phyloP scores from a whole-genome alignment of 768 basidiomycete genomes.

The Xanthoconium stramineum region DNA sequence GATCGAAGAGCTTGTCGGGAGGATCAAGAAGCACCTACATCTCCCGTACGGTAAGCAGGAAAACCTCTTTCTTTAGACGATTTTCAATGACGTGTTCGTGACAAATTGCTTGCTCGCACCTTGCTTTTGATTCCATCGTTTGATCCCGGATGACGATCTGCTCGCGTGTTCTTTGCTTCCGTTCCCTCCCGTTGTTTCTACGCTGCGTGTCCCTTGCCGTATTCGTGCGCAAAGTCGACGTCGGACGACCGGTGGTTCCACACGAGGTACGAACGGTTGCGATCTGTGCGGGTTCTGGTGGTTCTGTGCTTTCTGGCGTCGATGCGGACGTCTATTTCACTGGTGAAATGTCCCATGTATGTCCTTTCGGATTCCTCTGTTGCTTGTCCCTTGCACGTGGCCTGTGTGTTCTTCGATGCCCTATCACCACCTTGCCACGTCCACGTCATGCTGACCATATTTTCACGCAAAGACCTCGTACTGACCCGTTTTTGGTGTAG shows the following conservation, averaged over 20 bases:
- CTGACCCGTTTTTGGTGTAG: conserved; percentile 37
- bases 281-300: conserved; percentile 90
- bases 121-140: background rate
- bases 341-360: conserved; percentile 88
- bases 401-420: background rate
- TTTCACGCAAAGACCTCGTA: background rate
- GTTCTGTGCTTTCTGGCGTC: conserved; percentile 65
- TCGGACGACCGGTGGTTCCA: conserved; percentile 47
- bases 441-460: conserved; percentile 11
- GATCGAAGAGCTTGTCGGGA: conserved; percentile 58
- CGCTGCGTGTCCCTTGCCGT: conserved; percentile 7
- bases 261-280: conserved; percentile 60
- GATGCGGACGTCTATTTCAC: conserved; percentile 88
- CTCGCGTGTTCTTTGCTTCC: conserved; percentile 13
- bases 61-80: conserved; percentile 9
- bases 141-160: conserved; percentile 19
- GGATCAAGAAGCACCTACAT: conserved; percentile 67
- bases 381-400: background rate
- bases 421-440: conserved; percentile 9
- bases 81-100: conserved; percentile 10
- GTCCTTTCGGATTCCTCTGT: conserved; percentile 27
- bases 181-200: conserved; percentile 11
- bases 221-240: conserved; percentile 50
- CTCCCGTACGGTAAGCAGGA: conserved; percentile 51
- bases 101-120: background rate